Percentiles rank a stretch among this genome's conserved stretches.
Conservation (phyloP, 352 stramenopile species). For the Globisporangium viniferum region DNA sequence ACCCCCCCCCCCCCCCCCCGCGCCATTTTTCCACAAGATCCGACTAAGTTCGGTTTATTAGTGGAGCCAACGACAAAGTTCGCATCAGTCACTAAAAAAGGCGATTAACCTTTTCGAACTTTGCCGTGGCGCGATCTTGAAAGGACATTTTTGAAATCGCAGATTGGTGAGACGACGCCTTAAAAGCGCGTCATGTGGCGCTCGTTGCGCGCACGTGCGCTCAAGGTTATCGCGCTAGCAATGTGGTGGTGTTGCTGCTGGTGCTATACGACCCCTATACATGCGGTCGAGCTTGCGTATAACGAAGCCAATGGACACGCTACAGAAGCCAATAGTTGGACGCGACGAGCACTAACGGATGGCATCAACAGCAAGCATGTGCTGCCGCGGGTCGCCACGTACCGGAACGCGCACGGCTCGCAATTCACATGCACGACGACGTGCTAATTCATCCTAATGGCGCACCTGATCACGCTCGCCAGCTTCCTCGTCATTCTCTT, state of each 20-base stretch:
- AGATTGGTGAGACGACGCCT: not conserved
- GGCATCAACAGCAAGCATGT: slow-evolving; percentile 4
- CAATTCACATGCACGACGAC: slow-evolving; percentile 44
- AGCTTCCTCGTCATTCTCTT: slow-evolving; percentile 37
- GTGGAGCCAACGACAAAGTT: not conserved
- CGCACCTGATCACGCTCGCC: slow-evolving; percentile 30
- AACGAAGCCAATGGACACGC: not conserved
- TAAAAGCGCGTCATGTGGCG: not conserved
- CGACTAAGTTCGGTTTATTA: not conserved
- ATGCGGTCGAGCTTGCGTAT: not conserved
- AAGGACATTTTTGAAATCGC: slow-evolving; percentile 4
- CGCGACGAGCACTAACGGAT: not conserved
- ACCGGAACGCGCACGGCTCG: slow-evolving; percentile 59
- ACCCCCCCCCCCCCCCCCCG: not conserved
- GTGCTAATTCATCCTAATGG: slow-evolving; percentile 39
- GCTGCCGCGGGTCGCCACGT: slow-evolving; percentile 30
- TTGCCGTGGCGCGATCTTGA: not conserved
- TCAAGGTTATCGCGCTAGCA: not conserved
- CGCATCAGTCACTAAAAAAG: no score
- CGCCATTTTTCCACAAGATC: not conserved
- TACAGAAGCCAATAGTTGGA: not conserved
- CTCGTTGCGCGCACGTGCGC: not conserved
- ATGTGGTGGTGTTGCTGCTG: not conserved
- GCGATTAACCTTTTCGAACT: not conserved
- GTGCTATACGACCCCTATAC: no score